phyloP scores from a whole-genome alignment of 2,329 filamentous ascomycete species.

The Dendryphion nanum region DNA sequence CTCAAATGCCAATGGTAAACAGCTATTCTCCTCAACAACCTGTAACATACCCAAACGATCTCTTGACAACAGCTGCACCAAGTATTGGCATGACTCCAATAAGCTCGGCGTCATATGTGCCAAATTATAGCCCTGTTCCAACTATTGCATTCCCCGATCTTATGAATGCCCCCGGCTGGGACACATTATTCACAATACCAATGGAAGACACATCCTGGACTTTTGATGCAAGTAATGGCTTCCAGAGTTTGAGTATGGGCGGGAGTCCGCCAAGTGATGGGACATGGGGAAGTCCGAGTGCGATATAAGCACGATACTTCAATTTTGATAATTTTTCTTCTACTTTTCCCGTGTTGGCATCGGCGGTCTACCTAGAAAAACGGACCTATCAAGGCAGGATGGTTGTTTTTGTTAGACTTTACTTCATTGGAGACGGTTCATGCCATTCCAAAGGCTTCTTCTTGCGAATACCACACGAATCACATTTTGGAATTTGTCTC shows the following conservation, averaged over 20 bases:
- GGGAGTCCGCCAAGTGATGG: conserved; percentile 17
- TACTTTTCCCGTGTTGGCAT: too few relatives aligned
- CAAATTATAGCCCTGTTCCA: conserved; percentile 15
- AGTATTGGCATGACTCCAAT: conserved; percentile 18
- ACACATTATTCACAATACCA: conserved; percentile 24
- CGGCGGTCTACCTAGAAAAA: too few relatives aligned
- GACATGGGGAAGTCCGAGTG: conserved; percentile 3
- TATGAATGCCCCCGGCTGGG: conserved; percentile 27
- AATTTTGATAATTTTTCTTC: too few relatives aligned
- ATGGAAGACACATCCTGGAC: conserved; percentile 24
- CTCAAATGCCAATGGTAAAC: not conserved
- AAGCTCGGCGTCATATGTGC: conserved; percentile 10
- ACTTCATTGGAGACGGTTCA: too few relatives aligned
- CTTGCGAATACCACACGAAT: too few relatives aligned
- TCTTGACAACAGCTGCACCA: conserved; percentile 8
- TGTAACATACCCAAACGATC: conserved; percentile 8
- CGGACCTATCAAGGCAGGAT: too few relatives aligned
- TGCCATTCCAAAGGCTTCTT: too few relatives aligned
- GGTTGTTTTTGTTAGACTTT: too few relatives aligned
- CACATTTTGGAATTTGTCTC: too few relatives aligned
- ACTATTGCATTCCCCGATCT: conserved; percentile 24
- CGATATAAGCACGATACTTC: too few relatives aligned
- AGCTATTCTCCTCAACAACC: conserved; percentile 16
- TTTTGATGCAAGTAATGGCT: conserved; percentile 17
- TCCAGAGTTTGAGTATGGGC: conserved; percentile 15